phyloP scores from a whole-genome alignment of 148 eudicot genomes.

The Talinum fruticosum region DNA sequence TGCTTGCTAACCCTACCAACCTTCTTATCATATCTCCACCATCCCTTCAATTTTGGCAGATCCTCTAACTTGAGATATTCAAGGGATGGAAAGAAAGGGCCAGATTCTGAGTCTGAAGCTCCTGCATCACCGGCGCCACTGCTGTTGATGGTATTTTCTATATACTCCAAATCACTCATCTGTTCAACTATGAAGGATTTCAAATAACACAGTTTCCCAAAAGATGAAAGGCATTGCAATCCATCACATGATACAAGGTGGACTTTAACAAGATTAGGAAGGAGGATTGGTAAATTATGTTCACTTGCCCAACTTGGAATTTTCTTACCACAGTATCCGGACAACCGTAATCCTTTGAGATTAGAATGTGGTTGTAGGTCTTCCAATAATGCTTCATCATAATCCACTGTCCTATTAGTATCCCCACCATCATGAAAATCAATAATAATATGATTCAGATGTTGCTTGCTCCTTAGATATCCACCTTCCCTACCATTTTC shows the following conservation, averaged over 20 bases:
- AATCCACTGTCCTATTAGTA: neutral
- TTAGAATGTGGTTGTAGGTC: constrained; percentile 25
- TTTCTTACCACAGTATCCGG: constrained; percentile 15
- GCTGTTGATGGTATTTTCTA: constrained; percentile 4
- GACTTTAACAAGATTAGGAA: constrained; percentile 25
- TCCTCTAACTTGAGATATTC: neutral
- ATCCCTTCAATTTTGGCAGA: constrained; percentile 26
- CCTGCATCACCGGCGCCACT: neutral
- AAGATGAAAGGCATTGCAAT: constrained; percentile 5
- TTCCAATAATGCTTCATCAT: constrained; percentile 10
- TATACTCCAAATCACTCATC: constrained; percentile 17
- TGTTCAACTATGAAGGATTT: neutral
- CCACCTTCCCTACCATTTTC: neutral
- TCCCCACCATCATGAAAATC: neutral
- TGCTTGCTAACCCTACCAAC: neutral
- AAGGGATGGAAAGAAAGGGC: constrained; percentile 18
- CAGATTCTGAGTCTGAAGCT: neutral
- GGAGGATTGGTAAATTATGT: constrained; percentile 2
- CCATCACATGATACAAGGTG: neutral
- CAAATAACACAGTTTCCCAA: constrained; percentile 11
- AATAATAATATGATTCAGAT: neutral
- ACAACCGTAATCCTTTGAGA: constrained; percentile 12
- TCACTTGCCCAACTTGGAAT: constrained; percentile 22
- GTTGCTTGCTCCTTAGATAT: constrained; percentile 3
- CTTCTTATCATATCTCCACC: neutral